These are phyloP conservation scores for Hebeloma cylindrosporum DNA, from an alignment of 768 basidiomycete species.

Conservation along the genomic window DNA sequence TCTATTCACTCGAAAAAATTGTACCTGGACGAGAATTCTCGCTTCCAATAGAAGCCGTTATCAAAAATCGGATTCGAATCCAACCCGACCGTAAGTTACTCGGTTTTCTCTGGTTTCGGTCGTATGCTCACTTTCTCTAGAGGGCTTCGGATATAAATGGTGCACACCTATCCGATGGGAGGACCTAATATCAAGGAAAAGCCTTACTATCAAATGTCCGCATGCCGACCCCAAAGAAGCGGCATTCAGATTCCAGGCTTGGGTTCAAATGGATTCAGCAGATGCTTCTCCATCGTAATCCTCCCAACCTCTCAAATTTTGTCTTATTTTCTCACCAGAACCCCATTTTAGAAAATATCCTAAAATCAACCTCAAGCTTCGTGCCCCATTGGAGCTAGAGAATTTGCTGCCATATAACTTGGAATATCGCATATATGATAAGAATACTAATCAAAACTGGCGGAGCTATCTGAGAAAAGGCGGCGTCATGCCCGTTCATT, in stretches of 20 bases:
- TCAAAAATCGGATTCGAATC: slow-evolving; percentile 75
- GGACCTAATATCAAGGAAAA: slow-evolving; percentile 69
- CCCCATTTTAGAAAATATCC: slow-evolving; percentile 67
- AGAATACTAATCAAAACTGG: slow-evolving; percentile 92
- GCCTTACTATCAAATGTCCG: slow-evolving; percentile 81
- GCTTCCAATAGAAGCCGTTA: slow-evolving; percentile 88
- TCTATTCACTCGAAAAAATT: slow-evolving; percentile 81
- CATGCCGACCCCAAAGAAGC: slow-evolving; percentile 80
- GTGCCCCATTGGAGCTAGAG: slow-evolving; percentile 93
- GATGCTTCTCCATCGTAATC: slow-evolving; percentile 55
- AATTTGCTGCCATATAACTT: slow-evolving; percentile 93
- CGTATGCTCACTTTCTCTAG: slow-evolving; percentile 42
- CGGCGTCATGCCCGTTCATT: slow-evolving; percentile 95
- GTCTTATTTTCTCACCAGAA: slow-evolving; percentile 34
- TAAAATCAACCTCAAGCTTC: slow-evolving; percentile 78
- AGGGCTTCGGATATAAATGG: slow-evolving; percentile 97
- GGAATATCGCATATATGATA: slow-evolving; percentile 96
- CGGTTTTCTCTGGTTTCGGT: background rate
- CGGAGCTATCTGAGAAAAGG: slow-evolving; percentile 90
- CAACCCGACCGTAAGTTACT: slow-evolving; percentile 84
- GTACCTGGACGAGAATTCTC: slow-evolving; percentile 88
- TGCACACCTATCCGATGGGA: slow-evolving; percentile 86
- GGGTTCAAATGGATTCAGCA: slow-evolving; percentile 68
- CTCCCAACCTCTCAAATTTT: slow-evolving; percentile 66
- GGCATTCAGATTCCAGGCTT: slow-evolving; percentile 92